phyloP scores from a whole-genome alignment of 2,329 filamentous ascomycete genomes.

The Aspergillus sp. region DNA sequence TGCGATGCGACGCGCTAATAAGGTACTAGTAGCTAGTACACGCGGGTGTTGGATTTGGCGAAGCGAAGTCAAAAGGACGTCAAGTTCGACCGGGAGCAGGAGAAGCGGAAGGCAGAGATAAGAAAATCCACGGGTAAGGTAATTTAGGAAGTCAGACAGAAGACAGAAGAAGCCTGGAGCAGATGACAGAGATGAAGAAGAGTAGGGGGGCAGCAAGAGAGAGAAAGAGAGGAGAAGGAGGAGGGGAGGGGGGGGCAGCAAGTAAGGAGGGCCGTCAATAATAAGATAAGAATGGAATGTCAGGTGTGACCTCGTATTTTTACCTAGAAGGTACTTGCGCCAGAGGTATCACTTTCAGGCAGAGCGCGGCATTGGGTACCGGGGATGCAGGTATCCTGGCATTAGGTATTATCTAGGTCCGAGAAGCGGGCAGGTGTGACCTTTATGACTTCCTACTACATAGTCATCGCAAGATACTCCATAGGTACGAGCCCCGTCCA shows the following conservation, averaged over 20 bases:
- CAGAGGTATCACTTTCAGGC: background rate
- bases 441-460: no score
- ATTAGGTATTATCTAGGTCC: background rate
- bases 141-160: background rate
- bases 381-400: background rate
- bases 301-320: background rate
- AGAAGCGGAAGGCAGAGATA: background rate
- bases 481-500: no score
- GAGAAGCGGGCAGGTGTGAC: background rate
- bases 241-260: slow-evolving; percentile 9
- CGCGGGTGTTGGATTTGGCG: slow-evolving; percentile 13
- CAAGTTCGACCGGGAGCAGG: slow-evolving; percentile 2
- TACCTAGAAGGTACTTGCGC: background rate
- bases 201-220: slow-evolving; percentile 8
- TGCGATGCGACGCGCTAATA: slow-evolving; percentile 25
- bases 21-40: slow-evolving; percentile 11
- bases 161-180: background rate
- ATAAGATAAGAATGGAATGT: slow-evolving; percentile 14
- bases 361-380: background rate
- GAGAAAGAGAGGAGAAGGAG: background rate
- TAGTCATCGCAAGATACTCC: no score
- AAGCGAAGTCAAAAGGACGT: slow-evolving; percentile 2
- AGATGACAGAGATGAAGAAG: slow-evolving; percentile 5
- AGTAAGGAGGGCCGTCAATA: slow-evolving; percentile 15
- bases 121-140: background rate